phyloP scores from a whole-genome alignment of 805 yeast species.

The Saccharomyces jurei region DNA sequence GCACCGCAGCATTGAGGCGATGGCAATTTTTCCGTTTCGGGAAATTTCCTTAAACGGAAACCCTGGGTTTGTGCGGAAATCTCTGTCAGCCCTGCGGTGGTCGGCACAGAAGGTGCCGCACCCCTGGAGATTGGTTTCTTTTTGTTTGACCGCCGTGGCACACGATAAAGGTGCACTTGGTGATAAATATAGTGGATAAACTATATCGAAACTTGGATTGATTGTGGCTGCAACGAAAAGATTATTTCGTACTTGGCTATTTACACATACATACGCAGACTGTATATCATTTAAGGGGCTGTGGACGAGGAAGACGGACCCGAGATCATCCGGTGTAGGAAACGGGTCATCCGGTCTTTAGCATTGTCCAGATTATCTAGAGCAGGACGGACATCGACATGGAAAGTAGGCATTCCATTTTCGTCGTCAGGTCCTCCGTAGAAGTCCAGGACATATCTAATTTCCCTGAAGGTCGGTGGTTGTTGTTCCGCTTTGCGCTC shows the following conservation, averaged over 20 bases:
- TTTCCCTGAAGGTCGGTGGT: conserved; percentile 38
- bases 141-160: neutral
- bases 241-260: neutral
- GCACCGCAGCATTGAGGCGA: neutral
- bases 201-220: neutral
- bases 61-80: neutral
- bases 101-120: neutral
- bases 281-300: neutral
- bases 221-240: neutral
- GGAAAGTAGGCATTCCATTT: conserved; percentile 84
- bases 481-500: conserved; percentile 25
- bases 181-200: neutral
- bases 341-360: conserved; percentile 58
- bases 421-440: conserved; percentile 92
- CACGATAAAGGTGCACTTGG: neutral
- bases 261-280: neutral
- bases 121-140: neutral
- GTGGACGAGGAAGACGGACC: neutral
- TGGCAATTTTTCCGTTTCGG: neutral
- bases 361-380: conserved; percentile 60
- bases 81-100: neutral
- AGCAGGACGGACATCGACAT: conserved; percentile 93
- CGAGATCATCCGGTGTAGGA: neutral
- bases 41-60: neutral
- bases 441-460: conserved; percentile 91